A percentile compares a stretch with the other conserved stretches of the same genome.
Conservation (phyloP, 148 eudicot genomes). For the Polygonum aviculare region DNA sequence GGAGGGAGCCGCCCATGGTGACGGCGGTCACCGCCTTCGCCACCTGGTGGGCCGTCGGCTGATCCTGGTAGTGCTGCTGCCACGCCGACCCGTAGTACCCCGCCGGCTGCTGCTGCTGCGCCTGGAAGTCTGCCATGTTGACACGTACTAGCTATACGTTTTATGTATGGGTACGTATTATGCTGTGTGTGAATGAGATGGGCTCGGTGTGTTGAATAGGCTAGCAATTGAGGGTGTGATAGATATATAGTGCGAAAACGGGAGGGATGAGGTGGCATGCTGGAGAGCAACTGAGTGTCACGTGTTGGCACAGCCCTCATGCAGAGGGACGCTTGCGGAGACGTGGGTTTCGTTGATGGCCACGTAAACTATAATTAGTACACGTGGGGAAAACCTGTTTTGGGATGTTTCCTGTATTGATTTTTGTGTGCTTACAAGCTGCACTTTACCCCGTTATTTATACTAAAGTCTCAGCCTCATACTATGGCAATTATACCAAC, state of each 20-base stretch:
- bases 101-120: background rate
- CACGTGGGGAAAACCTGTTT: too few relatives aligned
- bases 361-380: background rate
- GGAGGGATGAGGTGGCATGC: background rate
- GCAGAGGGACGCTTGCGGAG: background rate
- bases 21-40: conserved; percentile 2
- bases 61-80: background rate
- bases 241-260: background rate
- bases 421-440: too few relatives aligned
- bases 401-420: too few relatives aligned
- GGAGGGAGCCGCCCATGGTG: background rate
- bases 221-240: background rate
- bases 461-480: too few relatives aligned
- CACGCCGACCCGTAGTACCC: background rate
- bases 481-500: too few relatives aligned
- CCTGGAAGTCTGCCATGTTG: background rate
- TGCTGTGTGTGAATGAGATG: background rate
- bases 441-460: too few relatives aligned
- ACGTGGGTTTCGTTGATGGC: background rate
- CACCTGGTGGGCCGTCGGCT: background rate
- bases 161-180: background rate
- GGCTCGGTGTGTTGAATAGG: background rate
- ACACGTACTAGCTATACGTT: background rate
- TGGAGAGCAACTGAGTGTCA: background rate
- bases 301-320: background rate